Base-by-base conservation (phyloP, 2,329 filamentous ascomycete genomes). In the Fusarium aywerte region DNA sequence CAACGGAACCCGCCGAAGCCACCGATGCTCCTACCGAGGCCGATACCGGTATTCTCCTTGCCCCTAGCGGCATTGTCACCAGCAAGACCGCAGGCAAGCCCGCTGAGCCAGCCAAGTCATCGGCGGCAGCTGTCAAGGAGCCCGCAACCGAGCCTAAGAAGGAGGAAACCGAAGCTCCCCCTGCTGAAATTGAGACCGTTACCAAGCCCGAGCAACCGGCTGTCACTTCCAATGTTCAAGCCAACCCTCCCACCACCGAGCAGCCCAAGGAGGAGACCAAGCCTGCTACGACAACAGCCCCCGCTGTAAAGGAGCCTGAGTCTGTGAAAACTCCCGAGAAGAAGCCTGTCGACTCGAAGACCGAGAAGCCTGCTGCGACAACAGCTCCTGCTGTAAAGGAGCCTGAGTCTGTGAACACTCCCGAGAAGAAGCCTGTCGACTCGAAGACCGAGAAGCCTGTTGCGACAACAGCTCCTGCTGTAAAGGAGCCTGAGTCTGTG, bases 31-130 rank as follows among this genome's bases (percentile, higher is more conserved):
- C 55, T 5, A 53, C 62, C 7, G 68, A 69, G 12, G 55, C 67
- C 21, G 69, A 71, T 16, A 72, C 69, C 32, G 67, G 65, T 7
- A 73, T 76, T 45, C 62, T 76, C 9, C 55, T 71, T 42, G 73
- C 65, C 6, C 73, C 72, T 5, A 69, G 72, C 5, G 72, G 72
- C 23, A 67, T 74, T 21, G 64, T 74, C 23, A 71, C 63, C 27
- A 68, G 68, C 20, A 71, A 71, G 32, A 56, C 44, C 23, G 48
- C 43, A 11, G 38, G 21, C n/a, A 44, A 59, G 18, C 23, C 57
- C 6, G 13, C 51, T 18, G 25, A 63, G 39, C 50, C 68, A 12
- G 32, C 29, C 13, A 52, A 66, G 47, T 67, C 65, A 7, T 51
- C 65, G 6, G 51, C 53, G 16, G 40, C 56, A 8, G 35, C 48